These are phyloP conservation scores for Gastroboletus turbinatus DNA, from an alignment of 1,284 basidiomycete species.

Conservation along the genomic window DNA sequence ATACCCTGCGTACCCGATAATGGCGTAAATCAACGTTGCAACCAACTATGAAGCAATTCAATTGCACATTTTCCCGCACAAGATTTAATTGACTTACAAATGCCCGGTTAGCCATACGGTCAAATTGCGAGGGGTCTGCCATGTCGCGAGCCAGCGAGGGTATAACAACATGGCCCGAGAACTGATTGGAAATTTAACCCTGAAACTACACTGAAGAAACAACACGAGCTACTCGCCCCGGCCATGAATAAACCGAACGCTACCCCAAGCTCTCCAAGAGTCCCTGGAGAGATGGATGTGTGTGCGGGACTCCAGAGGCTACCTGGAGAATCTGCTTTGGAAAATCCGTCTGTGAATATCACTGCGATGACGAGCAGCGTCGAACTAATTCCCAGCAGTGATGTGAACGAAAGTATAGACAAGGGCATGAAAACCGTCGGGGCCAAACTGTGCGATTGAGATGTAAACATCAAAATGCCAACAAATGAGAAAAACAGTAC, in stretches of 20 bases:
- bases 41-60: conserved; percentile 48
- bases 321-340: conserved; percentile 79
- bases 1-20: conserved; percentile 86
- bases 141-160: conserved; percentile 91
- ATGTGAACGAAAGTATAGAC: conserved; percentile 81
- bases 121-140: conserved; percentile 80
- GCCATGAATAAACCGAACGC: conserved; percentile 93
- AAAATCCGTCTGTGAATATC: conserved; percentile 82
- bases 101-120: conserved; percentile 83
- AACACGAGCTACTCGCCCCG: conserved; percentile 58
- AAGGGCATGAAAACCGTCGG: conserved; percentile 86
- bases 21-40: conserved; percentile 75
- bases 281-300: conserved; percentile 65
- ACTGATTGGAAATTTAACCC: conserved; percentile 41
- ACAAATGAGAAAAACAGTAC: conserved; percentile 22
- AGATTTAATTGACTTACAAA: conserved; percentile 50
- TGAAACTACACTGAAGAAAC: not conserved
- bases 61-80: not conserved
- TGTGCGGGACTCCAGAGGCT: conserved; percentile 76
- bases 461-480: not conserved
- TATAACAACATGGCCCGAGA: conserved; percentile 92
- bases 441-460: conserved; percentile 51
- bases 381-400: conserved; percentile 81
- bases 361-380: conserved; percentile 78
- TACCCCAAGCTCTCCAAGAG: conserved; percentile 62